Evolutionary conservation across 768 basidiomycete species (phyloP).

Genomic region (Rhodotorula babjevae): DNA sequence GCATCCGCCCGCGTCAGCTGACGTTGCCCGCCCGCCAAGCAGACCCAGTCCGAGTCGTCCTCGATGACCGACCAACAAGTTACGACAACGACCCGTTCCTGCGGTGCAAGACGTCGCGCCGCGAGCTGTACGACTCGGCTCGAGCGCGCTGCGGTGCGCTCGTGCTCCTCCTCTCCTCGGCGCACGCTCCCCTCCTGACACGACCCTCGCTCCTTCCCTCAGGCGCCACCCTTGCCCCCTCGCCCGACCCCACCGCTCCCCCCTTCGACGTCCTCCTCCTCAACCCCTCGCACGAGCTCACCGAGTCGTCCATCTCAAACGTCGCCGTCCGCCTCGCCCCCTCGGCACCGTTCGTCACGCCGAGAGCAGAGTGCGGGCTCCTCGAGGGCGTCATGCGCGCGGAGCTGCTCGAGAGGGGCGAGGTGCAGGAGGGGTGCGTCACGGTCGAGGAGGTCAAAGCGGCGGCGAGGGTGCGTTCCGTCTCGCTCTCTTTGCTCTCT

Average conservation of each 20-base stretch:
- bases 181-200: no score
- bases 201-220: fast-evolving
- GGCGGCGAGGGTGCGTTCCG: constrained; percentile 4
- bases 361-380: constrained; percentile 2
- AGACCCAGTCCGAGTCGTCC: constrained; percentile 23
- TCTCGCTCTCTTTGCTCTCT: not conserved
- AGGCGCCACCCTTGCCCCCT: constrained; percentile 19
- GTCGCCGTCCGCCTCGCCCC: constrained; percentile 16
- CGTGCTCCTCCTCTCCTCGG: not conserved
- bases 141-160: constrained; percentile 9
- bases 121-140: constrained; percentile 22
- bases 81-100: constrained; percentile 20
- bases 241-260: not conserved
- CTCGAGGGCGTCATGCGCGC: constrained; percentile 17
- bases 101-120: constrained; percentile 14
- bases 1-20: no score
- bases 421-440: constrained; percentile 6
- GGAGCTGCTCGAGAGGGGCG: constrained; percentile 25
- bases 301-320: constrained; percentile 34
- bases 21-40: not conserved
- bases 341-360: constrained; percentile 15
- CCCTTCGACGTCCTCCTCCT: constrained; percentile 33
- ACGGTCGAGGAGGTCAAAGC: not conserved
- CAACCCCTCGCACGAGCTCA: constrained; percentile 18
- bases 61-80: constrained; percentile 12